Evolutionary conservation across 2,329 filamentous ascomycete genomes (phyloP), one percentile per base, ranked within the genome.

Genomic region (Colletotrichum tropicale): DNA sequence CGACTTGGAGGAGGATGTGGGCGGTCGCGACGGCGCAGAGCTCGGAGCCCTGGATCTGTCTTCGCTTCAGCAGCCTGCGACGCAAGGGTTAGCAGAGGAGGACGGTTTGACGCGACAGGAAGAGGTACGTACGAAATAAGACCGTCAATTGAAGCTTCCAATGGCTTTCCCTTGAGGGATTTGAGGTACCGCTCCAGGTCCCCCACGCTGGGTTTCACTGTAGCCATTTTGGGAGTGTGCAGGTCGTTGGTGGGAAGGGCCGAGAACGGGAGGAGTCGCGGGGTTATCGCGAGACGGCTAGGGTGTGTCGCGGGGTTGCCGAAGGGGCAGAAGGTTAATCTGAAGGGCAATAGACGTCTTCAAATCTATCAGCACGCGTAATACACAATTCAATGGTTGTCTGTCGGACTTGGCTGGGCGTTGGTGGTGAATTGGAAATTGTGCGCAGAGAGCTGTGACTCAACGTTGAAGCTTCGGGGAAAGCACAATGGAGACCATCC

Each of bases 1-100:
- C 95, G 26, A 98, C 94, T 76, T 95, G 94, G 67, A 96, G 91
- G 58, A 99, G 92, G 32, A 98, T 92, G 80, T 98, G 94, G 26
- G 96, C 95, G 4, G 96, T 98, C 76, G 96, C 96, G 75, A 97
- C 92, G 73, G 97, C 97, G 86, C 96, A 98, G 84, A 94, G 92
- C 84, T 97, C 93, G 62, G 96, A 95, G 78, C 95, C 95, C 77
- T 91, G 92, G 81, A 99, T 98, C 83, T 98, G 96, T 80, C 96
- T 91, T 83, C 96, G 91, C 85, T 98, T 98, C 78, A 99, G 91
- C 24, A 98, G 92, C 68, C 95, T 97, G 80, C 38, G 10, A 6
- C 60, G 64, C 34, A 75, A 77, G 43, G 21, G 66, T 75, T 66
- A 75, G 75, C 56, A n/a, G 36, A 62, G 21, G 32, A 24, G 24